Evolutionary conservation across 345 rosid genomes (phyloP).

Genomic region (Aegle marmelos): DNA sequence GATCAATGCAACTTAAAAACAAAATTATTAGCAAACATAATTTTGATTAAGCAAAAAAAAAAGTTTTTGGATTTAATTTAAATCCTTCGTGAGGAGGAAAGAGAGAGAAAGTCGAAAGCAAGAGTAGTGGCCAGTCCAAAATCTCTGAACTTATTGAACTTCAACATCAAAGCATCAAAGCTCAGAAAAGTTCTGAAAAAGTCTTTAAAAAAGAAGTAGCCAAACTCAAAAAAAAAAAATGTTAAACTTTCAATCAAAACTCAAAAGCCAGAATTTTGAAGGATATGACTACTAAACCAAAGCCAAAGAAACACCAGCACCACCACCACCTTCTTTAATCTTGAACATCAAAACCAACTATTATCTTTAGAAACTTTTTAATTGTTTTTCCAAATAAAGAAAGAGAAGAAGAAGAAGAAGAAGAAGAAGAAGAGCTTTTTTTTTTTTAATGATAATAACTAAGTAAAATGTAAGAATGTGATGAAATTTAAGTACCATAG

Average conservation of each 20-base stretch:
- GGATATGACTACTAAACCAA: conserved; percentile 11
- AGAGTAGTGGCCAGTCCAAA: conserved; percentile 45
- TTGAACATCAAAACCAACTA: conserved; percentile 12
- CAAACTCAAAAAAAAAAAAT: conserved; percentile 16
- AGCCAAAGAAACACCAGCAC: conserved; percentile 10
- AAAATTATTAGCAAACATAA: conserved; percentile 5
- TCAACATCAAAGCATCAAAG: conserved; percentile 48
- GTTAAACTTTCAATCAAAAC: conserved; percentile 6
- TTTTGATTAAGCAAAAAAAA: not conserved
- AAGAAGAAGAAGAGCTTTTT: not conserved
- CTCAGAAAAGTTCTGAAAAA: conserved; percentile 39
- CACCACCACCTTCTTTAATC: conserved; percentile 16
- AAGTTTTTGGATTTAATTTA: not conserved
- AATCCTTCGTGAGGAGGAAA: not conserved
- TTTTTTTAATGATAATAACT: too few species aligned
- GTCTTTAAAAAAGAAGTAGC: conserved; percentile 27
- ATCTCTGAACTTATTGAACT: conserved; percentile 26
- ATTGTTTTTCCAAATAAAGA: not conserved
- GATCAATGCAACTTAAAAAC: not conserved
- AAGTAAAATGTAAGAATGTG: not conserved
- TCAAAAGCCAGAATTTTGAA: conserved; percentile 28
- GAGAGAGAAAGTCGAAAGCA: conserved; percentile 10
- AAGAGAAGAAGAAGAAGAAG: not conserved
- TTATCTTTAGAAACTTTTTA: not conserved
- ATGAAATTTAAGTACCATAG: conserved; percentile 49